phyloP scores from a whole-genome alignment of 2,329 filamentous ascomycete genomes.

The Phyllosticta ampelicida region DNA sequence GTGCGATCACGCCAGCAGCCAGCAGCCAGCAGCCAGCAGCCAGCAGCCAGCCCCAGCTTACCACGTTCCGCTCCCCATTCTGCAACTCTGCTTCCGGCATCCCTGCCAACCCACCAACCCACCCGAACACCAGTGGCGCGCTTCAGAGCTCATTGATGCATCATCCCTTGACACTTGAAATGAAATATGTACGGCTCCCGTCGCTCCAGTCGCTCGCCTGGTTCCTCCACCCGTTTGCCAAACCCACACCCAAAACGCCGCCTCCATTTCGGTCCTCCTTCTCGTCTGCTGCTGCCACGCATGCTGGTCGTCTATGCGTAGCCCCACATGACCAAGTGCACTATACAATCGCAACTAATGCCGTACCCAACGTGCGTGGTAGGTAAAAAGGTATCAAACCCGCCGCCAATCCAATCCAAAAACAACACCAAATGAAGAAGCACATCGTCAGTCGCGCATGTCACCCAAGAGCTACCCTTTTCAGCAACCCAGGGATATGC shows the following conservation, averaged over 20 bases:
- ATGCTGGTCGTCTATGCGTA: background rate
- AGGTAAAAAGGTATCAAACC: conserved; percentile 8
- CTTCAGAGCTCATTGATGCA: too few relatives aligned
- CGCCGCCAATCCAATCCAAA: background rate
- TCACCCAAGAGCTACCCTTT: background rate
- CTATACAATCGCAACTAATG: conserved; percentile 9
- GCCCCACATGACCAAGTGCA: conserved; percentile 2
- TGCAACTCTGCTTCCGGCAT: background rate
- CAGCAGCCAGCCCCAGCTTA: background rate
- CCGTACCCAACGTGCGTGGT: conserved; percentile 10
- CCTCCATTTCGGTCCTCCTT: background rate
- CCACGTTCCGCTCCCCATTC: too few relatives aligned
- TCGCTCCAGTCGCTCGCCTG: background rate
- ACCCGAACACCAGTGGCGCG: too few relatives aligned
- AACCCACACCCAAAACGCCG: background rate
- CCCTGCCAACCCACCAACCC: background rate
- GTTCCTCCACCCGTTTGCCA: too few relatives aligned
- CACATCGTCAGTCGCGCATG: background rate
- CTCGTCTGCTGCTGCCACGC: background rate
- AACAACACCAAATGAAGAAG: background rate
- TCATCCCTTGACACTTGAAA: background rate
- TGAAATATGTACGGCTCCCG: background rate
- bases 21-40: too few relatives aligned
- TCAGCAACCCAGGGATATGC: background rate
- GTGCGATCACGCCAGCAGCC: background rate